Base-by-base conservation (phyloP, 441 rosid species). In the Gossypium schwendimanii region DNA sequence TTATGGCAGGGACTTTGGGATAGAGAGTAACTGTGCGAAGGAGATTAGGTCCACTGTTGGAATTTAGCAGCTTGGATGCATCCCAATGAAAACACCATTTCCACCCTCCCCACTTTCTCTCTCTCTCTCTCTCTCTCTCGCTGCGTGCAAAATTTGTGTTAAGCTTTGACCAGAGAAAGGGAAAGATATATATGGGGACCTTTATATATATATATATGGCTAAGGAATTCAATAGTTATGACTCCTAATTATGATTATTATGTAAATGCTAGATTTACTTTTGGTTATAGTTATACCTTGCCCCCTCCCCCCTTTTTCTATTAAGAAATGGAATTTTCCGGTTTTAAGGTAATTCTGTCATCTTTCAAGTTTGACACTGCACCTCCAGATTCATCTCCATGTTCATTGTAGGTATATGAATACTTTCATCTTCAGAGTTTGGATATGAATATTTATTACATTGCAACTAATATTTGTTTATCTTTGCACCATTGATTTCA, bases 11-110 rank as follows among this genome's bases (percentile, higher is more conserved):
- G 36, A 24, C 31, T 45, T 6, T 23, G 47, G n/a, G 70, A 66
- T 24, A 64, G 21, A 73, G 31, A 24, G 36, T 33, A 58, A 58
- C 63, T 12, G 18, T 12, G 17, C 18, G 6, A 24, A 58, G 15
- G 63, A 58, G 62, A 71, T 50, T 12, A 70, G 47, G 54, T 6
- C 62, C 17, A 11, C 2, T 12, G 64, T 75, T 70, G 78, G 77
- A 78, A 18, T 77, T 69, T 64, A 64, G 79, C 68, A 72, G 9
- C 7, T n/a, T 73, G 80, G 76, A 62, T 67, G 18, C 65, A 69
- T 54, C 18, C 44, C 63, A 15, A 23, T 8, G n/a, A 63, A 26
- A 47, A 66, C 44, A n/a, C 45, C 60, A 50, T 50, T 10, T 67
- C 50, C 59, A 31, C 55, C 58, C 65, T 72, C 17, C 17, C 52